A percentile compares a stretch with the other conserved stretches of the same genome.
phyloP scores from a whole-genome alignment of 176 grass and related monocot species.

The Musa troglodytarum region DNA sequence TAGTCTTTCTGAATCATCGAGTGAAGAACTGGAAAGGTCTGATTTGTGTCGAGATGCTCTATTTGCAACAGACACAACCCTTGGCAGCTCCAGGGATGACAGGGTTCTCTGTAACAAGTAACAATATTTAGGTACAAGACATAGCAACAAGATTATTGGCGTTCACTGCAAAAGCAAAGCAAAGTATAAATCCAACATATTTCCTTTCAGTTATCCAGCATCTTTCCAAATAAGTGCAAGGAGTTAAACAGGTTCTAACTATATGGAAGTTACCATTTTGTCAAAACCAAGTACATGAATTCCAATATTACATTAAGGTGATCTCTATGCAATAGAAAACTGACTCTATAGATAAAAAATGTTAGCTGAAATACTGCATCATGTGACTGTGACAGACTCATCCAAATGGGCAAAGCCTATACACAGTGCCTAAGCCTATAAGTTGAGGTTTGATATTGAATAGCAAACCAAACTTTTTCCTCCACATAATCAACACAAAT shows the following conservation, averaged over 20 bases:
- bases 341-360: too few species aligned
- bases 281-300: too few species aligned
- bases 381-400: too few species aligned
- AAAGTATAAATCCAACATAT: background rate
- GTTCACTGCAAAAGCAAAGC: background rate
- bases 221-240: background rate
- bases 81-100: slow-evolving; percentile 85
- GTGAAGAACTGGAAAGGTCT: slow-evolving; percentile 39
- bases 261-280: too few species aligned
- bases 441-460: too few species aligned
- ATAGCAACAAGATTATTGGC: background rate
- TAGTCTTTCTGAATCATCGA: slow-evolving; percentile 30
- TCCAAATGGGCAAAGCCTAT: too few species aligned
- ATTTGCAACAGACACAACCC: slow-evolving; percentile 63
- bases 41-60: slow-evolving; percentile 50
- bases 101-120: slow-evolving; percentile 67
- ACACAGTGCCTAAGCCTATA: too few species aligned
- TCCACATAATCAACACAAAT: too few species aligned
- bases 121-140: background rate
- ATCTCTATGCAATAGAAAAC: too few species aligned
- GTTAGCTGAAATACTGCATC: too few species aligned
- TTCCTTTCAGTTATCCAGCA: background rate
- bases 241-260: background rate
- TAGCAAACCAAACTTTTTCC: too few species aligned
- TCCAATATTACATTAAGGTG: too few species aligned